Conservation (phyloP, 345 rosid genomes). For the Dipteronia dyeriana region DNA sequence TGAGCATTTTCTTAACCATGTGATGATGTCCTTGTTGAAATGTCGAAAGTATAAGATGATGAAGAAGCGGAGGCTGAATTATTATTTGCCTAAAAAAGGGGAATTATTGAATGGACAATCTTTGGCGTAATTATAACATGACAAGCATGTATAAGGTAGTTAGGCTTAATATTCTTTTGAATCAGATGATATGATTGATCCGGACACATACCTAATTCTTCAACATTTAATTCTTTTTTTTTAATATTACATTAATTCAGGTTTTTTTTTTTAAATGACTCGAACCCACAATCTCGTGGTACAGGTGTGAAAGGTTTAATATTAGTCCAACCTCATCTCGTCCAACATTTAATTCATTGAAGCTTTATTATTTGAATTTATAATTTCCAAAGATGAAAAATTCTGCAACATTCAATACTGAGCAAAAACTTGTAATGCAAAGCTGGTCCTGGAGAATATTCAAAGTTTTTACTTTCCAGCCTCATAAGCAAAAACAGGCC, state of each 20-base stretch:
- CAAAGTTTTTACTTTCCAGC: background rate
- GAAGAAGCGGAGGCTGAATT: background rate
- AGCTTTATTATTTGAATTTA: no score
- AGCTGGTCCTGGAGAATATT: background rate
- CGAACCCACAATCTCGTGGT: no score
- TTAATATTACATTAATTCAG: no score
- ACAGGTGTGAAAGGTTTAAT: no score
- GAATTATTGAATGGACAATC: background rate
- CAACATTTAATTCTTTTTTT: no score
- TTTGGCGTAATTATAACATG: background rate
- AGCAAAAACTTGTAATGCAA: no score
- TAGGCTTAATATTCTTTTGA: background rate
- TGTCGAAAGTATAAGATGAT: background rate
- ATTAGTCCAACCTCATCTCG: no score
- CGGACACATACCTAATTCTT: background rate
- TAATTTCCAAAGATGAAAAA: no score
- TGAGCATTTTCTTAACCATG: background rate
- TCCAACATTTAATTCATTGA: no score
- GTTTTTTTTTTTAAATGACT: no score
- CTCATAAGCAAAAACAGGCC: slow-evolving; percentile 1
- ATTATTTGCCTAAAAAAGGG: background rate
- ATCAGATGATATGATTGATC: background rate
- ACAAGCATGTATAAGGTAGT: background rate
- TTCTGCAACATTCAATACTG: no score
- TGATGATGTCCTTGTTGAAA: background rate